Evolutionary conservation across 495 filamentous ascomycete species (phyloP), one percentile per base, ranked within the genome.

Genomic region (Tuber indicum): DNA sequence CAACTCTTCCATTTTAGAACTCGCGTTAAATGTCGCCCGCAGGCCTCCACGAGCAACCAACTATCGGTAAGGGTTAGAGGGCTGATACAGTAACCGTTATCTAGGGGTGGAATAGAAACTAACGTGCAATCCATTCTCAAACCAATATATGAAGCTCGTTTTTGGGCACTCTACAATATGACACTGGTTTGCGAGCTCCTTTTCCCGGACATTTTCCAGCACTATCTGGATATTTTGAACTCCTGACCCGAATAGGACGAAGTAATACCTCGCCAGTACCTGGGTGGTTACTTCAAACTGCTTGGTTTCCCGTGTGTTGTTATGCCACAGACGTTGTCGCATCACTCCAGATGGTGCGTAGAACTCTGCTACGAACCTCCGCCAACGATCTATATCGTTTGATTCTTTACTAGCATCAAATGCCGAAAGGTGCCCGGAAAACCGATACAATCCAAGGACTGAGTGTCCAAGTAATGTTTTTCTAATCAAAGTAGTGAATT

Each of bases 171-270:
- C 87, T 41, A 90, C 87, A 70, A 87, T 81, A 62, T 87, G 87
- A 39, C 86, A 86, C 52, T 88, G 88, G 73, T 87, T 86, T n/a
- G 84, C 77, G 47, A 85, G 75, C 71, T 85, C 84, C 26, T 83
- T 85, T 80, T 90, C 88, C 70, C 85, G 86, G 41, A 86, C 83
- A 21, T 82, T 84, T 78, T 90, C 88, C 39, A 91, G 82, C 42
- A 89, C 84, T 82, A 93, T 88, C 81, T 92, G 90, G 17, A 93
- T 89, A 21, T 87, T 88, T 42, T 86, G 85, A 26, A 93, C 89
- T 10, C 91, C 91, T 66, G 89, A 91, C 12, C 88, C 88, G 76
- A 90, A 92, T 72, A 91, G 88, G 3, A 88, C 90, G 44, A 86
- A 85, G 79, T 91, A 92, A 77, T 90, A 93, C 46, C 91, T 87